Base-by-base conservation (phyloP, 139 green algal species). In the Gonium pectorale region DNA sequence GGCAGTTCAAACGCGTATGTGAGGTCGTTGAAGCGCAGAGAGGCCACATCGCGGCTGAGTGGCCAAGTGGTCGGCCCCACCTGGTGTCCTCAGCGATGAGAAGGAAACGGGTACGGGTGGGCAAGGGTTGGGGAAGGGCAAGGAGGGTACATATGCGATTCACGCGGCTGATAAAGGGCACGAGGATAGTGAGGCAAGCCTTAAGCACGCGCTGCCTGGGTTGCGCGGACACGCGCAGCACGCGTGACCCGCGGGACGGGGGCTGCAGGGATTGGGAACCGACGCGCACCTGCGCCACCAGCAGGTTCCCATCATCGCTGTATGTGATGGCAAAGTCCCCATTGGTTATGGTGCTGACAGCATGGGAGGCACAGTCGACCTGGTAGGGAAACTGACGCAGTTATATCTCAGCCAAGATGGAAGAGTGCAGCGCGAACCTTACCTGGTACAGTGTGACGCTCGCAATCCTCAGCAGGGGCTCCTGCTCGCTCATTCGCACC, bases 1-100 rank as follows among this genome's bases (percentile, higher is more conserved):
- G 46, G 69, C 69, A 79, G 69, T 29, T 79, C 44, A 31, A 79
- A 79, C 27, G 44, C 38, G 69, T 79, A 79, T 29, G 44, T 63
- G 44, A n/a, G 46, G 69, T 62, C 44, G 17, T 79, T 31, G 69
- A 64, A 79, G 44, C 69, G 46, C 13, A 79, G 69, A 3, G 44
- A 8, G 29, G 69, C 69, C 11, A 43, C 44, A 7, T 31, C 13
- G n/a, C 69, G 69, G 27, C 15, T 29, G 29, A 79, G 69, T 6
- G 69, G 21, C 69, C 69, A 79, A 7, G 29, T 8, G 15, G 63
- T 29, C 13, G 44, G 29, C 2, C 44, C 69, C 4, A 79, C 69
- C 69, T 79, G 67, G 15, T 54, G 46, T 11, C 46, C 13, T 54
- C 46, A 54, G 11, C 46, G 46, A 11, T 11, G 13, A 24, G 11